These are phyloP conservation scores for Styphnolobium japonicum DNA, from an alignment of 306 rosid genomes.

Conservation along the genomic window DNA sequence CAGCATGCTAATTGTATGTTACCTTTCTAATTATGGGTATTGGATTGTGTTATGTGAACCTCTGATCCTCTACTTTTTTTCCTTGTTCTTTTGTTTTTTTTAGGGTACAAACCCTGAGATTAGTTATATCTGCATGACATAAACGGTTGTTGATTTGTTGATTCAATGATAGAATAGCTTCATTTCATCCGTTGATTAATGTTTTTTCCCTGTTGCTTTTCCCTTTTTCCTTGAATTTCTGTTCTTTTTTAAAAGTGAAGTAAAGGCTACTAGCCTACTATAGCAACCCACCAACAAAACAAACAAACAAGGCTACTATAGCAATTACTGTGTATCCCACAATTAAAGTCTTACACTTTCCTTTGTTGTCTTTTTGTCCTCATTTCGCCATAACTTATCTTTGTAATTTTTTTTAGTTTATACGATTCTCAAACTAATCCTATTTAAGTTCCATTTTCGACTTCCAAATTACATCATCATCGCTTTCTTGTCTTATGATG, in stretches of 20 bases:
- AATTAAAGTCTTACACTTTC: background rate
- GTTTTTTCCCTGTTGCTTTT: background rate
- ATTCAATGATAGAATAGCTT: background rate
- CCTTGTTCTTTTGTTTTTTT: no score
- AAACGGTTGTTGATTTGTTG: background rate
- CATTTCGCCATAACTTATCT: background rate
- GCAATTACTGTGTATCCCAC: background rate
- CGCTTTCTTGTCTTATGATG: background rate
- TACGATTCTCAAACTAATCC: background rate
- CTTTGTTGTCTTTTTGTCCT: background rate
- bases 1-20: background rate
- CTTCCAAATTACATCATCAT: background rate
- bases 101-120: background rate
- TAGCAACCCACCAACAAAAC: background rate
- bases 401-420: background rate
- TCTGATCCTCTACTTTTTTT: background rate
- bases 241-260: background rate
- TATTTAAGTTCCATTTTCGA: background rate
- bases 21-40: background rate
- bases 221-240: background rate
- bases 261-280: background rate
- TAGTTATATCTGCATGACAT: background rate
- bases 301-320: background rate
- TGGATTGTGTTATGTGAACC: background rate
- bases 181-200: background rate